Conservation (phyloP, 768 basidiomycete genomes). For the Guyanaporus albipodus region DNA sequence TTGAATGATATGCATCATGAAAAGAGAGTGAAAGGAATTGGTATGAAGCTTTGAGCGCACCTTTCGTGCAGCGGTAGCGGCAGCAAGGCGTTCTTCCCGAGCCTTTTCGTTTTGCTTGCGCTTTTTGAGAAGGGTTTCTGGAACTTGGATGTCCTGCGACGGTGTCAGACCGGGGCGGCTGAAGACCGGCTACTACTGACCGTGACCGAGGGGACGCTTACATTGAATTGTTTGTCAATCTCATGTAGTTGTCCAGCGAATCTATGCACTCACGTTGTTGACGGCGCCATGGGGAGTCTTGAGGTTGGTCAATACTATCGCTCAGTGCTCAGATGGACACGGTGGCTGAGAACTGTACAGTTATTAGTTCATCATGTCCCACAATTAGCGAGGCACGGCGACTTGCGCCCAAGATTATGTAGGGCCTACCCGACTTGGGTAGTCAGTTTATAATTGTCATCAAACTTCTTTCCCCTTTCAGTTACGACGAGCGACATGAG, state of each 20-base stretch:
- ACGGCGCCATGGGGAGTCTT: slow-evolving; percentile 45
- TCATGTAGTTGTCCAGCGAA: background rate
- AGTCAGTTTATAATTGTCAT: too few relatives aligned
- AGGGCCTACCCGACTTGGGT: too few relatives aligned
- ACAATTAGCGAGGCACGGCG: slow-evolving; percentile 3
- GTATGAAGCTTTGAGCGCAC: slow-evolving; percentile 42
- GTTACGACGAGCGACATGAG: too few relatives aligned
- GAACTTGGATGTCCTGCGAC: slow-evolving; percentile 85
- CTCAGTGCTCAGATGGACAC: background rate
- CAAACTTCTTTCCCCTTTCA: background rate
- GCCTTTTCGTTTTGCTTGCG: slow-evolving; percentile 97
- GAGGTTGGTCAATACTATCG: slow-evolving; percentile 28
- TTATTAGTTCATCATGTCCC: slow-evolving; percentile 29
- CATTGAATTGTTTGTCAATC: slow-evolving; percentile 1
- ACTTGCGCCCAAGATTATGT: too few relatives aligned
- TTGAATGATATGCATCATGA: slow-evolving; percentile 83
- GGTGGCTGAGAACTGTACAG: slow-evolving; percentile 42
- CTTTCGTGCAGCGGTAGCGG: slow-evolving; percentile 83
- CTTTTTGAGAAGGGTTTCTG: slow-evolving; percentile 99
- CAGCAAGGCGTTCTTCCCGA: slow-evolving; percentile 86
- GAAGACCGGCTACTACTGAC: slow-evolving; percentile 29
- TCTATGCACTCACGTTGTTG: slow-evolving; percentile 46
- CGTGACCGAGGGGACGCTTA: slow-evolving; percentile 46
- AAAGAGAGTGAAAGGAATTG: slow-evolving; percentile 17
- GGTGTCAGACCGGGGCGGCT: slow-evolving; percentile 12